These are phyloP conservation scores for Tulasnella calospora DNA, from an alignment of 768 basidiomycete genomes.

Conservation along the genomic window DNA sequence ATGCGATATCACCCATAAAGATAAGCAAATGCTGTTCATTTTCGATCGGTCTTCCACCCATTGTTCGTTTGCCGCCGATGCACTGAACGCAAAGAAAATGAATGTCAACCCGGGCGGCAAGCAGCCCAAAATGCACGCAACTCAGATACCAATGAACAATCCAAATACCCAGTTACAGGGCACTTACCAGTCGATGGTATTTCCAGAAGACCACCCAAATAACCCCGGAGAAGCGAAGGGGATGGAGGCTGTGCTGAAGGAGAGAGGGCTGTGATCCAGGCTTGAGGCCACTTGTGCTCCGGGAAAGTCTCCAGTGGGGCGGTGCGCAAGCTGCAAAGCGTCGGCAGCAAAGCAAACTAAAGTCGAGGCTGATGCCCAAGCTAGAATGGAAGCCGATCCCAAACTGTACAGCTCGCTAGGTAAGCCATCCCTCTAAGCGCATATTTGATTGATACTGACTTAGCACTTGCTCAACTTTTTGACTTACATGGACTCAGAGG, in stretches of 20 bases:
- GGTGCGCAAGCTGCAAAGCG: not conserved
- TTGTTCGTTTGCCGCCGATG: conserved; percentile 39
- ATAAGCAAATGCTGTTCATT: conserved; percentile 16
- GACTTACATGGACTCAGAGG: not conserved
- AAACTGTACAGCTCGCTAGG: not conserved
- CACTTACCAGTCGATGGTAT: not conserved
- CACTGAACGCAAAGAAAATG: conserved; percentile 44
- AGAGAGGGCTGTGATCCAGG: conserved; percentile 5
- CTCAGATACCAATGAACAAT: conserved; percentile 32
- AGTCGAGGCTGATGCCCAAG: not conserved
- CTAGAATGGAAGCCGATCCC: not conserved
- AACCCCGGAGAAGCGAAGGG: conserved; percentile 31
- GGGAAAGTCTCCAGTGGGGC: not conserved
- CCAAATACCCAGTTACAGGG: not conserved
- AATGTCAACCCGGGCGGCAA: conserved; percentile 43
- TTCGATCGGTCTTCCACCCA: conserved; percentile 33
- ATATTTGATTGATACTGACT: not conserved
- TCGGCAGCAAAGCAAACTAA: not conserved
- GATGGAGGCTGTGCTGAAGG: conserved; percentile 34
- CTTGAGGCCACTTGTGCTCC: not conserved
- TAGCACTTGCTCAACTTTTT: not conserved
- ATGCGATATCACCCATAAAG: conserved; percentile 1
- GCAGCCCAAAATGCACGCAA: conserved; percentile 38
- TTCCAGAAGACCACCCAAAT: conserved; percentile 40
- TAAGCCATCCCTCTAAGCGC: not conserved